phyloP scores from a whole-genome alignment of 2,329 filamentous ascomycete genomes.

The Didymella arachidicola region DNA sequence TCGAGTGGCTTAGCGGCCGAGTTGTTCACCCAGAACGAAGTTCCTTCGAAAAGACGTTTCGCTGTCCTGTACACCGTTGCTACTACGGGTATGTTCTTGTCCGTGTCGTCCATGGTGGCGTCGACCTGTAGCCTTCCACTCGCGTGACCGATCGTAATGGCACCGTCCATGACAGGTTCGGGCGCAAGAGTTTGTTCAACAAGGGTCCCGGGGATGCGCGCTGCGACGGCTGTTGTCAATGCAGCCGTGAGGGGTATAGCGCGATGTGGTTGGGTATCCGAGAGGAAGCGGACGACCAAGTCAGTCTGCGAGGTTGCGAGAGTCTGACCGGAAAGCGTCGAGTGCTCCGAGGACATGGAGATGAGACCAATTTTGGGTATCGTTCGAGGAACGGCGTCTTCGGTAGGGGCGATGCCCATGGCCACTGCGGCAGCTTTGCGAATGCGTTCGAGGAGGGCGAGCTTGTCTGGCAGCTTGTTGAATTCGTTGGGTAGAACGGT shows the following conservation, averaged over 20 bases:
- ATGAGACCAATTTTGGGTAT: constrained; percentile 71
- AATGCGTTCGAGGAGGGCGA: constrained; percentile 65
- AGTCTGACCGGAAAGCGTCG: constrained; percentile 50
- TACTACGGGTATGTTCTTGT: constrained; percentile 33
- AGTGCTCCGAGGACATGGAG: constrained; percentile 51
- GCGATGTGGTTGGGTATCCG: constrained; percentile 55
- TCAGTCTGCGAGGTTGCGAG: constrained; percentile 47
- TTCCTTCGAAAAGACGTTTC: constrained; percentile 49
- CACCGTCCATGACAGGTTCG: constrained; percentile 36
- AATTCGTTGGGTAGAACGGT: constrained; percentile 64
- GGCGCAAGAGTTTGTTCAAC: constrained; percentile 44
- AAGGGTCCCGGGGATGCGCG: constrained; percentile 47
- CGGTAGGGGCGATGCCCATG: constrained; percentile 66
- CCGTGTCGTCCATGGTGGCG: constrained; percentile 40
- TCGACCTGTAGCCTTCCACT: constrained; percentile 51
- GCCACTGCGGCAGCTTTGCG: constrained; percentile 63
- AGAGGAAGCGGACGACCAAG: constrained; percentile 55
- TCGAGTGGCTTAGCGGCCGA: not conserved
- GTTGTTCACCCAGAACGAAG: constrained; percentile 34
- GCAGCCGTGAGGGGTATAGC: constrained; percentile 55
- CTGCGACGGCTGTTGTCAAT: constrained; percentile 53
- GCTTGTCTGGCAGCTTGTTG: constrained; percentile 57
- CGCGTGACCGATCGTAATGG: constrained; percentile 52
- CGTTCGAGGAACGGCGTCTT: constrained; percentile 59
- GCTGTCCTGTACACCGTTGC: constrained; percentile 50